These are phyloP conservation scores for Aspergillus sp. DNA, from an alignment of 2,329 filamentous ascomycete genomes.

Conservation along the genomic window DNA sequence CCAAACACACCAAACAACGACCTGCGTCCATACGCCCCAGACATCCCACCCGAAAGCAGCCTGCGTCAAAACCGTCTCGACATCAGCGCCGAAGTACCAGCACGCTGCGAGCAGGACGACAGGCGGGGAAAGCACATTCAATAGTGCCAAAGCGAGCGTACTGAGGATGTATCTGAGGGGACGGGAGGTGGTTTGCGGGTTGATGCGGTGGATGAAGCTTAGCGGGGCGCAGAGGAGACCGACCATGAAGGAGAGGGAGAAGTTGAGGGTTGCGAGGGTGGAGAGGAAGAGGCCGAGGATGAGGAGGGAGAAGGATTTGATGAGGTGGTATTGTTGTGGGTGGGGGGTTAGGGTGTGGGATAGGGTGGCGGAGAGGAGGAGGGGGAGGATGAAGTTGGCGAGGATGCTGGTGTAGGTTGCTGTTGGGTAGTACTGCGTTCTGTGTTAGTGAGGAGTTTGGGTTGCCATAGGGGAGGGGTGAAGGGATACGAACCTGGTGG, in stretches of 20 bases:
- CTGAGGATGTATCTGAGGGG: conserved; percentile 26
- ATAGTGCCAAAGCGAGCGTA: conserved; percentile 50
- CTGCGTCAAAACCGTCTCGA: conserved; percentile 65
- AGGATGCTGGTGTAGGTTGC: conserved; percentile 62
- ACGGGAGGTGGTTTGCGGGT: conserved; percentile 18
- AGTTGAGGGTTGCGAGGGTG: conserved; percentile 92
- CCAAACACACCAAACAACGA: conserved; percentile 94
- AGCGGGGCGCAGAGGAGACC: conserved; percentile 78
- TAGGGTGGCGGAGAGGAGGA: conserved; percentile 59
- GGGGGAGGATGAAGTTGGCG: conserved; percentile 59
- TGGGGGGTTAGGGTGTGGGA: conserved; percentile 46
- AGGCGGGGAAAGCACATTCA: conserved; percentile 65
- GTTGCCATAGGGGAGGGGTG: background rate
- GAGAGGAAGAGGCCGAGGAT: conserved; percentile 89
- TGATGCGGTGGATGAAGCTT: conserved; percentile 61
- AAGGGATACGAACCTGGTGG: conserved; percentile 57
- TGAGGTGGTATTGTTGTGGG: conserved; percentile 72
- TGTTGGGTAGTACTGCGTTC: conserved; percentile 57
- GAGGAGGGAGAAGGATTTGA: conserved; percentile 90
- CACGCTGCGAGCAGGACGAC: conserved; percentile 54
- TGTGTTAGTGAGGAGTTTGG: conserved; percentile 18
- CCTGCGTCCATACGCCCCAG: conserved; percentile 83
- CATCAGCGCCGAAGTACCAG: conserved; percentile 49
- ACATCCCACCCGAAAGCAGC: conserved; percentile 88
- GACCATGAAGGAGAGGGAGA: conserved; percentile 82